Percentiles rank a stretch among this genome's conserved stretches.
Conservation (phyloP, 345 rosid species). For the Adansonia digitata region DNA sequence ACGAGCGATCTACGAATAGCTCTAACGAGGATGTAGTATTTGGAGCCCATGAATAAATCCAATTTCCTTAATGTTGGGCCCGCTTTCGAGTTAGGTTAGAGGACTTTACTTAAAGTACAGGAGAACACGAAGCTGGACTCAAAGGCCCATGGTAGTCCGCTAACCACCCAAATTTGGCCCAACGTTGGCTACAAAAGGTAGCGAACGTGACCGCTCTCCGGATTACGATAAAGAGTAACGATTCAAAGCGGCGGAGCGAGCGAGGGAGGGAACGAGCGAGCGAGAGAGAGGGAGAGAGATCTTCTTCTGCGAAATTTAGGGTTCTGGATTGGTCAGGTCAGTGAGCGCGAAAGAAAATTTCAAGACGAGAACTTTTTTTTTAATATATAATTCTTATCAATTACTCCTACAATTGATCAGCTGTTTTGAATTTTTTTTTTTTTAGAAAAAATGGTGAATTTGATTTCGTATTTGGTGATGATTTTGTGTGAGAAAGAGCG, state of each 20-base stretch:
- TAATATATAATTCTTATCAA: no score
- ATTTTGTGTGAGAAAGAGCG: no score
- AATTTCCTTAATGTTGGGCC: not conserved
- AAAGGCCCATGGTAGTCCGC: not conserved
- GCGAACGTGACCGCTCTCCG: not conserved
- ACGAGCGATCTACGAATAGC: no score
- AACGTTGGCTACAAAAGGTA: not conserved
- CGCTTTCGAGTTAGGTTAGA: not conserved
- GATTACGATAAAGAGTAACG: not conserved
- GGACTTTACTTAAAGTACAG: not conserved
- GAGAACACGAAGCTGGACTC: not conserved
- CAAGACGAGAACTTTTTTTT: no score
- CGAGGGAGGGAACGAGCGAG: not conserved
- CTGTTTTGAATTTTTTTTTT: no score
- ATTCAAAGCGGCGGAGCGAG: not conserved
- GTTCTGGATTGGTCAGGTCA: not conserved
- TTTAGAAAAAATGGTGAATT: no score
- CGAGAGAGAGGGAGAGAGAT: not conserved
- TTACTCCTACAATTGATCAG: no score
- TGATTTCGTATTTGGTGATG: no score
- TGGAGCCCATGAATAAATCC: not conserved
- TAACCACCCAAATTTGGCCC: not conserved
- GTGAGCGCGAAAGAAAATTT: conserved; percentile 1
- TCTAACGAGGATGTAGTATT: no score
- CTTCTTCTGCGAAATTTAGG: not conserved